Conservation (phyloP, 2,329 filamentous ascomycete species). For the Clarireedia homoeocarpa region DNA sequence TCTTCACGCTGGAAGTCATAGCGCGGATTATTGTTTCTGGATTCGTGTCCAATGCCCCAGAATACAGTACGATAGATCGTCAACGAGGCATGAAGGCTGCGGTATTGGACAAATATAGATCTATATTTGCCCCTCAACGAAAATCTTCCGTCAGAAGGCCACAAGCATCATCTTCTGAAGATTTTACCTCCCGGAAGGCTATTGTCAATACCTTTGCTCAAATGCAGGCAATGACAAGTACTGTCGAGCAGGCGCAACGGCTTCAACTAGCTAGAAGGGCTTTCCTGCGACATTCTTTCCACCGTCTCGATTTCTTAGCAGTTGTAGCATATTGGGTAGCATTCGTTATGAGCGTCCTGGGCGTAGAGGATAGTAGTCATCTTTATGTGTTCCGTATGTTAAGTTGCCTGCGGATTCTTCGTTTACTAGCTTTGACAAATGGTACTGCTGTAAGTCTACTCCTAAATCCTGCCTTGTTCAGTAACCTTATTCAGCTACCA, state of each 20-base stretch:
- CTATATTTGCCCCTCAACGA: constrained; percentile 74
- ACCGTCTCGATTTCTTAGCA: constrained; percentile 88
- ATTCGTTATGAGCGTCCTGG: constrained; percentile 63
- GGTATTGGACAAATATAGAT: constrained; percentile 66
- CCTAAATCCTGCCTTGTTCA: not conserved
- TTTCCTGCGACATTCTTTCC: constrained; percentile 91
- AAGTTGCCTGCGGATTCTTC: constrained; percentile 85
- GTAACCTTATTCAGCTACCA: constrained; percentile 28
- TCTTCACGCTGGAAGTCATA: constrained; percentile 82
- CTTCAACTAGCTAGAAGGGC: constrained; percentile 82
- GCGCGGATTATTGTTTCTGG: constrained; percentile 88
- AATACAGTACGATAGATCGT: constrained; percentile 86
- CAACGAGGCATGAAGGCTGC: constrained; percentile 66
- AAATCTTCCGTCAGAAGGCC: constrained; percentile 34
- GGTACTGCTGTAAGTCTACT: constrained; percentile 69
- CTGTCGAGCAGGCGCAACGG: constrained; percentile 69
- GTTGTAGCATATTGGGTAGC: constrained; percentile 94
- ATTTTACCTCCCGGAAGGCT: constrained; percentile 17
- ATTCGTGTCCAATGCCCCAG: constrained; percentile 79
- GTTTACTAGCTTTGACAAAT: constrained; percentile 84
- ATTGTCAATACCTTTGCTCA: constrained; percentile 40
- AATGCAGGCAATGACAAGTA: constrained; percentile 48
- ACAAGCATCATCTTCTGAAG: constrained; percentile 15
- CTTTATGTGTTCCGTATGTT: constrained; percentile 94
- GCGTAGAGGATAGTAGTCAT: constrained; percentile 61